Conservation (phyloP, 768 basidiomycete species). For the Lepiota brunneoincarnata region DNA sequence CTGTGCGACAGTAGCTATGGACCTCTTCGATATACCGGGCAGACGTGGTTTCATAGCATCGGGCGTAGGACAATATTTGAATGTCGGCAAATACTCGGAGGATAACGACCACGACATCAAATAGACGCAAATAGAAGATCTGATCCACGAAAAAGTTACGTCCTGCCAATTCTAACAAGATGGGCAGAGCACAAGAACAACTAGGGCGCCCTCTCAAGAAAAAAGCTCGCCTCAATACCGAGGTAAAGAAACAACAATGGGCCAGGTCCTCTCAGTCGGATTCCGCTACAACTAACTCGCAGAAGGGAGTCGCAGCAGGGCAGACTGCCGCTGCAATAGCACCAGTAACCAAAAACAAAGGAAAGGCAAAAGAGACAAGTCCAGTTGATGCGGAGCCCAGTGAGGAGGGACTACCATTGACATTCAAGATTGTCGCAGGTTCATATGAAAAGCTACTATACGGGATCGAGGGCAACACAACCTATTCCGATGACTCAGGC, state of each 20-base stretch:
- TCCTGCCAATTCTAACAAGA: background rate
- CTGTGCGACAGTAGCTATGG: constrained; percentile 9
- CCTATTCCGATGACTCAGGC: constrained; percentile 27
- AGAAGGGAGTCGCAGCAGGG: background rate
- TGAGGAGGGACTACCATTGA: constrained; percentile 38
- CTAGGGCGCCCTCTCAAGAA: constrained; percentile 5
- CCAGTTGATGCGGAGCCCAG: constrained; percentile 16
- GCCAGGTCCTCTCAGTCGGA: constrained; percentile 11
- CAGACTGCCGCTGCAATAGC: background rate
- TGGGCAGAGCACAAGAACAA: background rate
- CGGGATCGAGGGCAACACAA: constrained; percentile 70
- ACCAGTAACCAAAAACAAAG: constrained; percentile 18
- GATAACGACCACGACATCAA: constrained; percentile 7
- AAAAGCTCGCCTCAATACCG: constrained; percentile 3
- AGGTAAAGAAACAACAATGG: constrained; percentile 4
- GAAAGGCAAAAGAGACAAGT: constrained; percentile 21
- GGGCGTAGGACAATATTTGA: background rate
- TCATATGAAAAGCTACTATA: constrained; percentile 97
- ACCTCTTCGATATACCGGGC: background rate
- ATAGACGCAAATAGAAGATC: constrained; percentile 11
- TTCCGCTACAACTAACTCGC: constrained; percentile 8
- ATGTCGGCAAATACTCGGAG: background rate
- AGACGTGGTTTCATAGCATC: background rate
- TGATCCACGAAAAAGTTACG: constrained; percentile 7
- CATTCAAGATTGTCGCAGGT: constrained; percentile 87